A percentile compares a stretch with the other conserved stretches of the same genome.
Evolutionary conservation across 2,329 filamentous ascomycete genomes (phyloP).

Genomic region (Calonectria ilicicola): DNA sequence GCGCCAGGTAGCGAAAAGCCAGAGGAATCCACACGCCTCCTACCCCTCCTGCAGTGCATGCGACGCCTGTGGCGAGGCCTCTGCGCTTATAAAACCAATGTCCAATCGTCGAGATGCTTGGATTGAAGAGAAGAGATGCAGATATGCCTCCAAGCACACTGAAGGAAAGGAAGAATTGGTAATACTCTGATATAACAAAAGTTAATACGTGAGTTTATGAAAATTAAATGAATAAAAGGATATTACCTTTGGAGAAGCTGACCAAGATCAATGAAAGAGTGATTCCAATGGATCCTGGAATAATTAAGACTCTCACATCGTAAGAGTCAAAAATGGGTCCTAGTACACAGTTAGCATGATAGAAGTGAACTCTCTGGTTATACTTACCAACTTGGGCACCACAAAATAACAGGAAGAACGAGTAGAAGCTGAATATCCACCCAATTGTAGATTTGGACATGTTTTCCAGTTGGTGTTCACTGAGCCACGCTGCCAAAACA

Average conservation of each 20-base stretch:
- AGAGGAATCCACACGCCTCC: not conserved
- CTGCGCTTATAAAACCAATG: slow-evolving; percentile 76
- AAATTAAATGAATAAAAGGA: not conserved
- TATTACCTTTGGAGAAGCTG: slow-evolving; percentile 64
- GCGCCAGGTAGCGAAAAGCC: not conserved
- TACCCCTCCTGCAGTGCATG: slow-evolving; percentile 51
- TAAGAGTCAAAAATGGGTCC: slow-evolving; percentile 75
- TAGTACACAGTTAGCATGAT: not conserved
- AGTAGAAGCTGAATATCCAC: slow-evolving; percentile 80
- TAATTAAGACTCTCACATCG: slow-evolving; percentile 70
- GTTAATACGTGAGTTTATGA: not conserved
- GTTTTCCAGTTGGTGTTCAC: slow-evolving; percentile 69
- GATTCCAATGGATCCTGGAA: slow-evolving; percentile 67
- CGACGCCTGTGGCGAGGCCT: slow-evolving; percentile 78
- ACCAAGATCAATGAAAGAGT: slow-evolving; percentile 68
- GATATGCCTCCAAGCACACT: slow-evolving; percentile 75
- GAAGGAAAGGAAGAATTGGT: slow-evolving; percentile 78
- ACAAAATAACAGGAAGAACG: slow-evolving; percentile 78
- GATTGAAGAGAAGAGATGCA: slow-evolving; percentile 77
- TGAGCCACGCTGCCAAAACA: slow-evolving; percentile 75
- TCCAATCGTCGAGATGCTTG: slow-evolving; percentile 73
- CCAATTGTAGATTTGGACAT: slow-evolving; percentile 71
- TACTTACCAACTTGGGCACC: slow-evolving; percentile 71
- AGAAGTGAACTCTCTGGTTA: not conserved
- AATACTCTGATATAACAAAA: slow-evolving; percentile 60